Evolutionary conservation across 805 yeast species (phyloP), one percentile per base, ranked within the genome.

Genomic region (Wickerhamomyces queroliae): DNA sequence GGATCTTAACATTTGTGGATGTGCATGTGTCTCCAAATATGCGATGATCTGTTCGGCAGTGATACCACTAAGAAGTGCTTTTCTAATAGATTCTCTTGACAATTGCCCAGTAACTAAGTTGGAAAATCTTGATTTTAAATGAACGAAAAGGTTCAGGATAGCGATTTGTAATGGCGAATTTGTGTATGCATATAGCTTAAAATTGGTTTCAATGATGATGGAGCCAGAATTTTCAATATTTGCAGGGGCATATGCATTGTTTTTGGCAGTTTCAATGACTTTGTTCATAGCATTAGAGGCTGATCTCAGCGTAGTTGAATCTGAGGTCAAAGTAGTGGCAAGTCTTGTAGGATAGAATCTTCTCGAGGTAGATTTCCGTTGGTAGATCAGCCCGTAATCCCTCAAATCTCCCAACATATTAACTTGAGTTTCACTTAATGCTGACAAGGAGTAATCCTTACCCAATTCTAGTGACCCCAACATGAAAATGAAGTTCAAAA

Each of bases 91-190:
- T 52, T 91, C 97, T 59, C 98, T 76, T 5, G 97, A 90, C 42
- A 93, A 74, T 47, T 85, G 88, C 2, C 99, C 99, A 4, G 93
- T 78, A 3, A 93, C 96, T 82, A 93, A 80, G 57, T 93, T 93
- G 12, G 89, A 69, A 59, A 93, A 93, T 44, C 99, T 69, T 0
- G 95, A 74, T 48, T 78, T 82, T 44, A 93, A 63, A 55, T 87
- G 93, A 20, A 88, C 95, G 64, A 93, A 93, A 34, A 93, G 60
- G 55, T 89, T 86, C 39, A 93, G 66, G 43, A 93, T 85, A 10
- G 98, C 97, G 48, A 91, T 90, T 61, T 93, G 98, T 41, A 93
- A 66, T 2, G 98, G 97, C 1, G 96, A 88, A 45, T 87, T 83
- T 2, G 97, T 88, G 58, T 90, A 90, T 33, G 97, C 91, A 53